Evolutionary conservation across 2,329 filamentous ascomycete genomes (phyloP), one percentile per base, ranked within the genome.

Genomic region (Monosporascus sp.): DNA sequence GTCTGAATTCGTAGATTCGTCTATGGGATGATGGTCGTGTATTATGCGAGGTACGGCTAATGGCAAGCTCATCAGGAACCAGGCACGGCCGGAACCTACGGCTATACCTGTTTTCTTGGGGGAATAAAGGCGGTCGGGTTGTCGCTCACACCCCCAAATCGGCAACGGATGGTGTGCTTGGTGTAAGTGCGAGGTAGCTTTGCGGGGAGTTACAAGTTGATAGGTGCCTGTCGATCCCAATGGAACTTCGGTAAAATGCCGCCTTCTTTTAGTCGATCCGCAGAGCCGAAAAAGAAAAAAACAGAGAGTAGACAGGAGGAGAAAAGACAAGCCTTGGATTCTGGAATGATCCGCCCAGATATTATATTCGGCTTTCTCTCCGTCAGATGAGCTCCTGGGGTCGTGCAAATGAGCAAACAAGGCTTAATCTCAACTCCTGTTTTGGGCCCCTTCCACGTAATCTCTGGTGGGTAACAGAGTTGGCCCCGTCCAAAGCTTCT

Each of bases 61-160:
- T 58, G 59, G 56, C 57, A 57, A 60, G 60, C 60, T 50, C 63
- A 66, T 66, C 50, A 20, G 54, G 49, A 50, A 47, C 46, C 5
- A 39, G 45, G 24, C 38, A 36, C 20, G 22, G 24, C 22, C 15
- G 27, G 31, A 39, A 18, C 11, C 31, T 14, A 34, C 11, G 22
- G 38, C 25, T 15, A 41, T 44, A n/a, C 17, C 31, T 41, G 52
- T 45, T 39, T 47, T 48, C 34, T 44, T 39, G 6, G 38, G 7
- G 22, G 24, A 18, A n/a, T 25, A 24, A 42, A 20, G 18, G 22
- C 39, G 39, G 39, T 14, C n/a, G 39, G 11, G 9, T 18, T 42
- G 39, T 42, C 39, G 18, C 22, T 20, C 39, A 42, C 39, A 18
- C 14, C 39, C 9, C 20, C 39, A 8, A 34, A 34, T 34, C 22